A percentile compares a stretch with the other conserved stretches of the same genome.
phyloP scores from a whole-genome alignment of 2,329 filamentous ascomycete species.

The Grosmannia serpens region DNA sequence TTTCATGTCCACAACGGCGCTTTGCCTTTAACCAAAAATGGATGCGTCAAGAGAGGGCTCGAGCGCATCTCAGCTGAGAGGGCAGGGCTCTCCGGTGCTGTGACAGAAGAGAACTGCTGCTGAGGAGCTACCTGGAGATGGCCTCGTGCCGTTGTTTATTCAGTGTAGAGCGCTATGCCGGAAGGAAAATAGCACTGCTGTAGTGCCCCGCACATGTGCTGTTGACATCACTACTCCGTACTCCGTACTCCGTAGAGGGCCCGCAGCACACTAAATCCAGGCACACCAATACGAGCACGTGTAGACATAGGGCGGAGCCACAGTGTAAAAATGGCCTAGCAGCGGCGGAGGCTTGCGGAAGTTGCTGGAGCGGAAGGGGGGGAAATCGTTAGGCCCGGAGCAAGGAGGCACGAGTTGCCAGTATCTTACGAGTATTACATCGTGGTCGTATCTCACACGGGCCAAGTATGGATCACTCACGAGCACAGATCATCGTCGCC shows the following conservation, averaged over 20 bases:
- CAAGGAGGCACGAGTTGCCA: background rate
- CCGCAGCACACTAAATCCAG: slow-evolving; percentile 7
- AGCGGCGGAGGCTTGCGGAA: background rate
- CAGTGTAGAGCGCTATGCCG: background rate
- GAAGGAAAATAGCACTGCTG: background rate
- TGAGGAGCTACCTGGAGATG: background rate
- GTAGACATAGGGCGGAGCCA: background rate
- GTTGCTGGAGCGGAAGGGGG: background rate
- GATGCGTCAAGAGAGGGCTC: background rate
- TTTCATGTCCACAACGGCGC: background rate
- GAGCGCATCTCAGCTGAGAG: background rate
- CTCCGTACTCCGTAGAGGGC: background rate
- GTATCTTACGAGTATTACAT: background rate
- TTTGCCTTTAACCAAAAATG: background rate
- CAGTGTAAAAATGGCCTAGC: background rate
- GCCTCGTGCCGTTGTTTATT: background rate
- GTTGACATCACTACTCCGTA: background rate
- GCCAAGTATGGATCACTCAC: background rate
- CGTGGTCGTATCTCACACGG: background rate
- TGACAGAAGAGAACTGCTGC: background rate
- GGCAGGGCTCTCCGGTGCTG: background rate
- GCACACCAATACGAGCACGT: slow-evolving; percentile 8
- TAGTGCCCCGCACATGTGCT: background rate
- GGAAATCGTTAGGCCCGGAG: background rate
- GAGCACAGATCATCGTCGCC: background rate